Evolutionary conservation across 805 yeast genomes (phyloP), one percentile per base, ranked within the genome.

Genomic region (Teunomyces atbi): DNA sequence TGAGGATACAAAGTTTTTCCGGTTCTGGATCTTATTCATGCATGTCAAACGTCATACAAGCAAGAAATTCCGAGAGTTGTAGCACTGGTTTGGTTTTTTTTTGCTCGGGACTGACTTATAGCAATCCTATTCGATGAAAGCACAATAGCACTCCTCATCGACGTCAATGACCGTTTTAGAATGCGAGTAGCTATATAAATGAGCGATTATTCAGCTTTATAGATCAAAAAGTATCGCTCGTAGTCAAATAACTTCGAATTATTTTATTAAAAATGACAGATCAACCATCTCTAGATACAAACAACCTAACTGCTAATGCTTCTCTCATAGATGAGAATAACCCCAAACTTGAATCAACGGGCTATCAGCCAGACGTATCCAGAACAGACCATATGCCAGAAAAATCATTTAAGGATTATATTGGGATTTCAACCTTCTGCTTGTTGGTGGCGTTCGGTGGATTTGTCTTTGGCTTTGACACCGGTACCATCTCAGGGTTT

Each of bases 401-500:
- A 46, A 71, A 66, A 52, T 48, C 64, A 8, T 46, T 55, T 42
- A 65, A 62, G 46, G 76, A 69, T 30, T 66, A 70, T 46, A 29
- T 62, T 6, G 53, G 63, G 18, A 65, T 69, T 58, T 43, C 67
- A 64, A 23, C 64, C 10, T 65, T 69, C 47, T 82, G 89, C 64
- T 55, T 73, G n/a, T 56, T 79, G 45, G 79, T 84, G 53, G 86
- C 89, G 27, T 84, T 84, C 52, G 89, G 89, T 69, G 91, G 90
- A 40, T 84, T 81, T 61, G 83, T 84, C 38, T 84, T 82, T 58
- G 90, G 90, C 49, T 84, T 84, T 77, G 90, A 84, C 70, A 84
- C 88, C 43, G 90, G 89, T 70, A 83, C 89, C 52, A 79, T 83
- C 64, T 82, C 86, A 34, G 89, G 89, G 54, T 81, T 84, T 57